Conservation (phyloP, 345 rosid species). For the Brassica juncea region DNA sequence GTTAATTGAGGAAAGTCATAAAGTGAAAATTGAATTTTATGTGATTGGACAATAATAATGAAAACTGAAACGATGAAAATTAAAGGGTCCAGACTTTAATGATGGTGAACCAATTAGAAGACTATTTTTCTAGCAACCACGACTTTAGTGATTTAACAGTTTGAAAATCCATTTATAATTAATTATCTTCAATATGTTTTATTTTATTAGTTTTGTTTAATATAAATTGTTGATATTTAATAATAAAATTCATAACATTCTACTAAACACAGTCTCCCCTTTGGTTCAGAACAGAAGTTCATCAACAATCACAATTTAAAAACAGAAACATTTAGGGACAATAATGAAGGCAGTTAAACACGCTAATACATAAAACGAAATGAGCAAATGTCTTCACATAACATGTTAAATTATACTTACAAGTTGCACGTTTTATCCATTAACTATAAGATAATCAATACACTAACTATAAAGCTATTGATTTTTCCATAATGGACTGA, state of each 20-base stretch:
- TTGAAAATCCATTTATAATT: background rate
- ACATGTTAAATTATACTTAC: background rate
- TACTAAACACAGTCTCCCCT: background rate
- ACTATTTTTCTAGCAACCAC: conserved; percentile 1
- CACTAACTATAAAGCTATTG: conserved; percentile 34
- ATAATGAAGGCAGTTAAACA: background rate
- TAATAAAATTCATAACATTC: background rate
- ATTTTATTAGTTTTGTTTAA: no score
- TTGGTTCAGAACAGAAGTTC: no score
- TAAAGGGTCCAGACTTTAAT: conserved; percentile 18
- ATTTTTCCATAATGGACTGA: conserved; percentile 84
- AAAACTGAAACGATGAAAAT: background rate
- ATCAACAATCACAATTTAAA: no score
- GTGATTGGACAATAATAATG: conserved; percentile 16
- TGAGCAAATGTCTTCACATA: background rate
- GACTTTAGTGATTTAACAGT: conserved; percentile 23
- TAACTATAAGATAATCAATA: background rate
- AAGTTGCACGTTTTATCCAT: background rate
- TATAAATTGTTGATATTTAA: background rate
- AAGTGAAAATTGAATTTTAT: conserved; percentile 1
- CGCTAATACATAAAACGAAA: conserved; percentile 1
- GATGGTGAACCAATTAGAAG: conserved; percentile 21
- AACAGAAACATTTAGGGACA: no score
- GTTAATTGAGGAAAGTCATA: background rate
- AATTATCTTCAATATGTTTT: background rate